These are phyloP conservation scores for Cryphonectria naterciae DNA, from an alignment of 2,329 filamentous ascomycete species.

Conservation along the genomic window DNA sequence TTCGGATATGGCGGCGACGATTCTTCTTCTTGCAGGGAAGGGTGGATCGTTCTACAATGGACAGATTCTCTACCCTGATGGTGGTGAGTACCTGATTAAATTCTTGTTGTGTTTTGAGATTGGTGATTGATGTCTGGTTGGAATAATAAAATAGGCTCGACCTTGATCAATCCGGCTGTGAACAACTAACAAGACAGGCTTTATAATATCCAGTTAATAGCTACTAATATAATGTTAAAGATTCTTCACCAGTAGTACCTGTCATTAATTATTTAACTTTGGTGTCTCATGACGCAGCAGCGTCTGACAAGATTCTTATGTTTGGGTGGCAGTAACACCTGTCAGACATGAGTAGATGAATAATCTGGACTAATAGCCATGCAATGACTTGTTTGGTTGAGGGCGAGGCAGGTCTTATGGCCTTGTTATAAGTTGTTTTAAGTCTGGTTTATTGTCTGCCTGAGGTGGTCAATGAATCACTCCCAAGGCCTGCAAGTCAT, in stretches of 20 bases:
- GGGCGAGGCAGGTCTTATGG: background rate
- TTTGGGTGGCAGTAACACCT: background rate
- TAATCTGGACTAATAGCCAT: background rate
- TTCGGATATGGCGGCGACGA: slow-evolving; percentile 54
- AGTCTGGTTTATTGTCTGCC: background rate
- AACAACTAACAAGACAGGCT: slow-evolving; percentile 10
- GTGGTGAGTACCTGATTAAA: slow-evolving; percentile 35
- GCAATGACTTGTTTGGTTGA: background rate
- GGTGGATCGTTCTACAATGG: slow-evolving; percentile 57
- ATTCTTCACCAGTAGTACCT: background rate
- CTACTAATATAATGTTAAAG: background rate
- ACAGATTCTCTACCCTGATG: slow-evolving; percentile 56
- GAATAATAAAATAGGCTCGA: slow-evolving; percentile 4
- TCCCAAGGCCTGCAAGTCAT: background rate
- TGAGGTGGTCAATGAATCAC: background rate
- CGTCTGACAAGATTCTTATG: background rate
- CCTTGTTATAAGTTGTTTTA: background rate
- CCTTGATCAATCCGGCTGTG: slow-evolving; percentile 18
- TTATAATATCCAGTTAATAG: no score
- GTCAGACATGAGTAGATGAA: background rate
- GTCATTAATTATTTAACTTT: background rate
- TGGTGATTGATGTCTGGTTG: background rate
- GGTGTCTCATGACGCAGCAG: background rate
- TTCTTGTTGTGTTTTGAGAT: background rate
- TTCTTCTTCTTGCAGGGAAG: slow-evolving; percentile 54